These are phyloP conservation scores for Dryas drummondii DNA, from an alignment of 306 rosid genomes.

Conservation along the genomic window DNA sequence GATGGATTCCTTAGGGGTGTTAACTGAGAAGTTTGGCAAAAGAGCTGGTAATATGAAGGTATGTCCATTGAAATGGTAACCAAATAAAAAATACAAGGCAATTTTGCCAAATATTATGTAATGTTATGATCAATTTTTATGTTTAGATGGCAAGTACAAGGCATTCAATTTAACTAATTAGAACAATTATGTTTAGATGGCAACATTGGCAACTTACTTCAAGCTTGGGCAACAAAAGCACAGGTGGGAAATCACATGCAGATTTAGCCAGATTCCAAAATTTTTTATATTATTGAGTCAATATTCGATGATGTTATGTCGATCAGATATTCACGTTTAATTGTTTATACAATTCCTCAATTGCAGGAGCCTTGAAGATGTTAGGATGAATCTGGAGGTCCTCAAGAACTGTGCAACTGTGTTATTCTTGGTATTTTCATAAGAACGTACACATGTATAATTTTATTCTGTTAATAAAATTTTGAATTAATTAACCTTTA, in stretches of 20 bases:
- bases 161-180: no score
- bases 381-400: constrained; percentile 97
- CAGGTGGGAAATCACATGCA: constrained; percentile 43
- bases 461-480: neutral
- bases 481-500: neutral
- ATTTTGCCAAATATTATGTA: no score
- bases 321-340: neutral
- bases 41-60: constrained; percentile 99
- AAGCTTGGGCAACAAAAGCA: constrained; percentile 90
- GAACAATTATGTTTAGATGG: constrained; percentile 57
- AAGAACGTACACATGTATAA: neutral
- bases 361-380: constrained; percentile 91
- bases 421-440: constrained; percentile 65
- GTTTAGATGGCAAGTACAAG: no score
- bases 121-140: no score
- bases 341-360: neutral
- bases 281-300: no score
- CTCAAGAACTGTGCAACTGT: constrained; percentile 94
- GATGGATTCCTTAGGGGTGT: constrained; percentile 71
- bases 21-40: constrained; percentile 69
- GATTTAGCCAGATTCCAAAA: neutral
- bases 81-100: no score
- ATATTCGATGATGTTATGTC: neutral
- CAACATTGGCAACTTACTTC: constrained; percentile 85
- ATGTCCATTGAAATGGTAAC: neutral